Evolutionary conservation across 2,329 filamentous ascomycete genomes (phyloP).

Genomic region (Monascus ruber): DNA sequence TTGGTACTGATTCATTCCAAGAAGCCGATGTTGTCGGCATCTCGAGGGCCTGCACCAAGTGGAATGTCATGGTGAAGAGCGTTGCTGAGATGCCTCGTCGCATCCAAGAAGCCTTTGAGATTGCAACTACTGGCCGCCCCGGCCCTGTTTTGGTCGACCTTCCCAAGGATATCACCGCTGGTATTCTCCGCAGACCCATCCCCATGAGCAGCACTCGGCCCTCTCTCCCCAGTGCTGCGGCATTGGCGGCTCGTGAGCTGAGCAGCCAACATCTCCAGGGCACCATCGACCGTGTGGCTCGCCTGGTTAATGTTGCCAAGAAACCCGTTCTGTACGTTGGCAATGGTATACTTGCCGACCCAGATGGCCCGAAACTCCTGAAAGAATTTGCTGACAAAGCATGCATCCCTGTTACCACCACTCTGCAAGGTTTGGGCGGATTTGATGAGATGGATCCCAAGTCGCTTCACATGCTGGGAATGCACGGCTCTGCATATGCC

Average conservation of each 20-base stretch:
- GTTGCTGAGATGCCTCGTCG: conserved; percentile 83
- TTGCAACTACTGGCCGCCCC: conserved; percentile 85
- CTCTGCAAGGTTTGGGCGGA: conserved; percentile 81
- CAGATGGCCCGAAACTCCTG: conserved; percentile 67
- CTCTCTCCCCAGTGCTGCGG: conserved; percentile 73
- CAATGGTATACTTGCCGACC: conserved; percentile 70
- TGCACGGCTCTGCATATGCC: conserved; percentile 94
- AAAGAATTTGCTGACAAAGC: conserved; percentile 83
- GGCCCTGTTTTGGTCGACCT: conserved; percentile 92
- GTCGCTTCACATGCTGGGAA: conserved; percentile 94
- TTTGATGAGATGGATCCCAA: conserved; percentile 91
- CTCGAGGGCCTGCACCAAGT: conserved; percentile 90
- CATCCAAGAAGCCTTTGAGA: conserved; percentile 97
- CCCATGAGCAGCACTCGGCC: conserved; percentile 65
- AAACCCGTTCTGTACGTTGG: conserved; percentile 94
- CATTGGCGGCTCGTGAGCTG: conserved; percentile 63
- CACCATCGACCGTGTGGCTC: conserved; percentile 65
- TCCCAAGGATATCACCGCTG: conserved; percentile 90
- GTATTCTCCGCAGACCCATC: conserved; percentile 71
- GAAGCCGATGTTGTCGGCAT: conserved; percentile 93
- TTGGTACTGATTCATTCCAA: conserved; percentile 94
- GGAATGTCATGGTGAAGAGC: conserved; percentile 98
- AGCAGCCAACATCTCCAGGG: conserved; percentile 59
- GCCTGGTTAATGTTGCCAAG: conserved; percentile 77
- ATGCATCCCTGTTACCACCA: conserved; percentile 88